Evolutionary conservation across 805 yeast species (phyloP).

Genomic region (Hanseniaspora singularis): DNA sequence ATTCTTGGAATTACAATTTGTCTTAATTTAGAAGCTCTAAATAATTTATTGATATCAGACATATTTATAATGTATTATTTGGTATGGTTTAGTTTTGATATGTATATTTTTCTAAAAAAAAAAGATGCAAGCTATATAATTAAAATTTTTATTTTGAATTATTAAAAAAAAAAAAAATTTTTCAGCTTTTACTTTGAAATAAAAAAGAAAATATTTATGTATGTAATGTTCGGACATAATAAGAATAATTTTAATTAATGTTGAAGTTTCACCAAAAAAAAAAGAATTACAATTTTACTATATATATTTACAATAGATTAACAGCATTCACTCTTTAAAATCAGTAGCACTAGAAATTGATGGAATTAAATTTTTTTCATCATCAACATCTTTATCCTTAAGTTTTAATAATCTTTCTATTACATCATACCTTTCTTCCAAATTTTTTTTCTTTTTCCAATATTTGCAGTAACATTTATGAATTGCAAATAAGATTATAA

Average conservation of each 20-base stretch:
- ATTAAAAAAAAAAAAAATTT: background rate
- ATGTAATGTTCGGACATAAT: too few relatives aligned
- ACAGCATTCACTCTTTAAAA: too few relatives aligned
- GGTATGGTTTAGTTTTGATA: background rate
- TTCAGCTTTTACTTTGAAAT: background rate
- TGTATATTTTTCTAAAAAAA: background rate
- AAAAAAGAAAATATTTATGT: background rate
- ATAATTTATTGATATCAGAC: constrained; percentile 8
- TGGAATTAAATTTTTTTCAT: too few relatives aligned
- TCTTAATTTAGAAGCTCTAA: constrained; percentile 15
- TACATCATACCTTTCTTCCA: background rate
- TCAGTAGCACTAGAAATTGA: too few relatives aligned
- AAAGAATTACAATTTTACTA: too few relatives aligned
- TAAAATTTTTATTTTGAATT: background rate
- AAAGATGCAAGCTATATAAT: background rate
- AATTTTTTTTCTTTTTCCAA: constrained; percentile 17
- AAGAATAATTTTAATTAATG: too few relatives aligned
- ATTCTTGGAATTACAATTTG: constrained; percentile 8
- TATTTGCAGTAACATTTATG: constrained; percentile 35
- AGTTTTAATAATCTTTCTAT: too few relatives aligned
- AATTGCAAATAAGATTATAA: constrained; percentile 34
- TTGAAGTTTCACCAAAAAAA: too few relatives aligned
- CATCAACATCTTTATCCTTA: too few relatives aligned
- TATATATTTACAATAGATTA: too few relatives aligned
- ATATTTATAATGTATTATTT: background rate